Conservation (phyloP, 495 filamentous ascomycete species). For the Aspergillus leporis region DNA sequence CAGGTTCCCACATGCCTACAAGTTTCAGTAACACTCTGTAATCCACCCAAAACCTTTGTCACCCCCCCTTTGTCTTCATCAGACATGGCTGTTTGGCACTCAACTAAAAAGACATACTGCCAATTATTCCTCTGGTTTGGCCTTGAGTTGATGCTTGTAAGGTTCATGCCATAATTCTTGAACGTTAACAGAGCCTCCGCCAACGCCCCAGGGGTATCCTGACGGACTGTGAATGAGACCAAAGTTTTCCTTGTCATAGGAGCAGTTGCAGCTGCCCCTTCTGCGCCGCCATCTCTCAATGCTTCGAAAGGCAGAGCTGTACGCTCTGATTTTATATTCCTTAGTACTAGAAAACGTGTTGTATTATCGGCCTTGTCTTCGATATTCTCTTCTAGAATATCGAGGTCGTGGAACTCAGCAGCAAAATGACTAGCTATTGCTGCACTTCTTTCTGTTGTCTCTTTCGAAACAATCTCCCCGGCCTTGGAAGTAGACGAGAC, state of each 20-base stretch:
- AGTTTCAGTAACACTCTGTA: slow-evolving; percentile 35
- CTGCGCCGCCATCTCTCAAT: slow-evolving; percentile 9
- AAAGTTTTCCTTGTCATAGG: slow-evolving; percentile 63
- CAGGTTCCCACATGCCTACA: slow-evolving; percentile 47
- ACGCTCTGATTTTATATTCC: slow-evolving; percentile 40
- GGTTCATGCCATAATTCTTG: slow-evolving; percentile 66
- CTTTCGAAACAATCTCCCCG: slow-evolving; percentile 69
- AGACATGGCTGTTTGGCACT: slow-evolving; percentile 63
- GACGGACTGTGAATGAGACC: slow-evolving; percentile 78
- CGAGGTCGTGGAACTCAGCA: slow-evolving; percentile 63
- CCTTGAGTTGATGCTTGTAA: slow-evolving; percentile 87
- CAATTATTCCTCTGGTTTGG: slow-evolving; percentile 75
- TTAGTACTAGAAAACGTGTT: slow-evolving; percentile 83
- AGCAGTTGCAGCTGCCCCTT: slow-evolving; percentile 14
- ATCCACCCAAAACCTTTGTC: slow-evolving; percentile 25
- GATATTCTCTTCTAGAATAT: slow-evolving; percentile 69
- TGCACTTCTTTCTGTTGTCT: slow-evolving; percentile 58
- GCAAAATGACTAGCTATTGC: slow-evolving; percentile 78
- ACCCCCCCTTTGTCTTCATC: slow-evolving; percentile 30
- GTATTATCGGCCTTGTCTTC: slow-evolving; percentile 84
- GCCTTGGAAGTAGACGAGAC: slow-evolving; percentile 83
- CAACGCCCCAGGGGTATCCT: slow-evolving; percentile 74
- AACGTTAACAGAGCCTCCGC: slow-evolving; percentile 81
- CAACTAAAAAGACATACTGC: slow-evolving; percentile 94
- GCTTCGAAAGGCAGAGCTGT: slow-evolving; percentile 25